Evolutionary conservation across 306 rosid species (phyloP), one percentile per base, ranked within the genome.

Genomic region (Comarum palustre): DNA sequence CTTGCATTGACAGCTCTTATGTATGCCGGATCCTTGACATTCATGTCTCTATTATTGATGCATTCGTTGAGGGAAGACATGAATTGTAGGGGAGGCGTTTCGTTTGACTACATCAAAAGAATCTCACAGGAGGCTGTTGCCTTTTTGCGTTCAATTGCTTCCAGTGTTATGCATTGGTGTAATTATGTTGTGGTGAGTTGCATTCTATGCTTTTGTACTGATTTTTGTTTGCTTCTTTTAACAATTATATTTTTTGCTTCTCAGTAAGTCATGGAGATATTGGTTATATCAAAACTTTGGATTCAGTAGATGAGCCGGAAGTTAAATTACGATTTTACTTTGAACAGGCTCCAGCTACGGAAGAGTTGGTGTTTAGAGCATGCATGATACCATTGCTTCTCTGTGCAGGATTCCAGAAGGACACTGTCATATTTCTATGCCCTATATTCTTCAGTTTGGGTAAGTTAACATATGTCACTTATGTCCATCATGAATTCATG

Each of bases 321-420:
- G 25, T 54, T 54, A 52, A 15, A 54, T 67, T 77, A 47, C 27
- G 31, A 24, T 78, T 41, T 41, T 78, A 51, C 62, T 42, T 76
- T 81, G 74, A 77, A 80, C 93, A 94, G 99, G 99, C 96, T 71
- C 99, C 97, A 60, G 20, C 90, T 69, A 91, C 97, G 0, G 96
- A 91, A 81, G 97, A 94, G 81, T 71, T 94, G 96, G 99, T 94
- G 75, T 91, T 94, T 82, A 80, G 99, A 75, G 96, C 99, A 2
- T 91, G 96, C 81, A 94, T 90, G 99, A 84, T 94, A 82, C 96
- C 99, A 5, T 79, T 91, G 74, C 99, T 94, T 78, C 88, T 91
- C 38, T 94, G 95, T 68, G 96, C 93, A 82, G 99, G 96, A 82
- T 87, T 94, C 74, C 81, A 81, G 61, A 71, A 87, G 32, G 64